A percentile compares a stretch with the other conserved stretches of the same genome.
Evolutionary conservation across 352 stramenopile genomes (phyloP).

Genomic region (Globisporangium abappressorium): DNA sequence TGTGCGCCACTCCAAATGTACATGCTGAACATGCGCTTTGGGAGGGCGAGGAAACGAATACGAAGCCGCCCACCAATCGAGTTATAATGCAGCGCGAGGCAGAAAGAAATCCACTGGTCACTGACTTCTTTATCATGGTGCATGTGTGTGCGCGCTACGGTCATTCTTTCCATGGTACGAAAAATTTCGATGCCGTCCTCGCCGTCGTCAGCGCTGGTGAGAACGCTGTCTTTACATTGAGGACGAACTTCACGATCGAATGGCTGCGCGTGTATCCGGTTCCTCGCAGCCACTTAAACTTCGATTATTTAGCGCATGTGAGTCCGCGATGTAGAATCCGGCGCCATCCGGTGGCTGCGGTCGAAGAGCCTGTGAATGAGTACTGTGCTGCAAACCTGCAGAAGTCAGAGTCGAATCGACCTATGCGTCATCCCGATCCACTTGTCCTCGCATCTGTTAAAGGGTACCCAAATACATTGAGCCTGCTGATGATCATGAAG

Average conservation of each 20-base stretch:
- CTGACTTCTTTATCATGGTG: neutral
- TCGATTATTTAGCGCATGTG: neutral
- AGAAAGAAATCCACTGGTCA: neutral
- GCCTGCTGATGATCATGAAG: neutral
- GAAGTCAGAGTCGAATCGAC: neutral
- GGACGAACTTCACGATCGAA: neutral
- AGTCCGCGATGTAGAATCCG: neutral
- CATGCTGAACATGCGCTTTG: too few relatives aligned
- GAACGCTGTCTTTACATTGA: neutral
- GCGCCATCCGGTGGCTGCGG: neutral
- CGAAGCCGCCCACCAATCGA: neutral
- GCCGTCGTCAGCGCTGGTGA: neutral
- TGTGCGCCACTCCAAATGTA: neutral
- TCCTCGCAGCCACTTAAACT: neutral
- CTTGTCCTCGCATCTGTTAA: neutral
- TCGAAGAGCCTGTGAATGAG: neutral
- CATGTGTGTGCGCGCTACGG: neutral
- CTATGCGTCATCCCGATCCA: neutral
- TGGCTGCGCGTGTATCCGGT: neutral
- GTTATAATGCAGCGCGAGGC: neutral
- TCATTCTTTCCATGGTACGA: neutral
- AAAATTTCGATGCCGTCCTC: neutral
- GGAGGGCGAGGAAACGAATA: neutral
- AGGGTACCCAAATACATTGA: neutral
- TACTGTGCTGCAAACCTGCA: neutral